Evolutionary conservation across 495 filamentous ascomycete genomes (phyloP), one percentile per base, ranked within the genome.

Genomic region (Penicillium ucsense): DNA sequence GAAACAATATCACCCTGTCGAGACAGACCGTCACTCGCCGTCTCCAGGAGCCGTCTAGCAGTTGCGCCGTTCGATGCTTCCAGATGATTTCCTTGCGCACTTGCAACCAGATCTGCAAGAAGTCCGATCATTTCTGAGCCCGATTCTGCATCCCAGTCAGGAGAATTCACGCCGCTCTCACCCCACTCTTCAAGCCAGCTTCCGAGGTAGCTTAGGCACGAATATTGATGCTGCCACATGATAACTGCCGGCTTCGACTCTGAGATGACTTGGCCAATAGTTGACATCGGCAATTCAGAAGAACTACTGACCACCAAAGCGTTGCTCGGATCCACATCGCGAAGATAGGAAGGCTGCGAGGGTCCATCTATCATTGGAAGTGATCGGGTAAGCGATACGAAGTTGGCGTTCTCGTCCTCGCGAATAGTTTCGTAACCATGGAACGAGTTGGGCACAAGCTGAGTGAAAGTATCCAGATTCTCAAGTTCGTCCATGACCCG

Each of bases 371-470:
- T 56, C 69, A 74, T 72, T 28, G 66, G 65, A 4, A 75, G 57
- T 28, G 70, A 50, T 34, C 68, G 56, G 31, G 61, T 56, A 30
- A 75, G 58, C n/a, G 62, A 60, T 7, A 75, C 71, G 45, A 63
- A 75, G 53, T 89, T 88, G 33, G 76, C 77, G 54, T 92, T 88
- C 40, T 94, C 88, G 52, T 95, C 88, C 58, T 95, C 89, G 35
- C 81, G 78, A 30, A 84, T 78, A 4, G 84, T 80, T 47, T 82
- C 74, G 56, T 94, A 95, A 7, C 76, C 81, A 30, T 63, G 67
- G 55, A 85, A 94, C 39, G 71, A 61, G 0, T 72, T 57, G 31
- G 86, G 81, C 8, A 94, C 63, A 10, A 74, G 66, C 46, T 89
- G 79, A 7, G 91, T 95, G 50, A 94, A 82, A 5, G 77, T 81